Base-by-base conservation (phyloP, 345 rosid species). In the Citropsis articulata region DNA sequence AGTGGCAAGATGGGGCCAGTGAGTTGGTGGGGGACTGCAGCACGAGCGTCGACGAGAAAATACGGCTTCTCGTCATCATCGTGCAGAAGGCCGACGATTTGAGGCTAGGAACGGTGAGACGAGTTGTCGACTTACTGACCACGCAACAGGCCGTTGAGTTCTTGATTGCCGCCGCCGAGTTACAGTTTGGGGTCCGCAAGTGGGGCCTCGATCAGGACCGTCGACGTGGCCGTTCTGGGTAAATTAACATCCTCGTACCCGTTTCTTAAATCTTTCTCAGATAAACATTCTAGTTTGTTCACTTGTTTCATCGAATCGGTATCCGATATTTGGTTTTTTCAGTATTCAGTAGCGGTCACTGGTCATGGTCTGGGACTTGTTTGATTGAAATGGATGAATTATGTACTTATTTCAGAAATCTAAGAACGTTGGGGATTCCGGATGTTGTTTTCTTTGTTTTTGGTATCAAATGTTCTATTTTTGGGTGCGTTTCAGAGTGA, bases 101-200 rank as follows among this genome's bases (percentile, higher is more conserved):
- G 48, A 83, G 98, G 83, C 77, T 91, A 22, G 75, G 75, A 71
- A 90, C 95, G 42, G 28, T 95, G 71, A 82, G 77, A 75, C 65
- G 78, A 45, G 84, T 92, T 76, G 90, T 92, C 80, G 94, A 85
- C 19, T 25, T 95, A 33, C 77, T 93, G 75, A 87, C 84, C 13
- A 87, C 94, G 13, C 90, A 88, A 33, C 98, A 95, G 69, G 93
- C 93, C 0, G 85, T 84, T 0, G 94, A 93, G 88, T 93, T 93
- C 81, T 71, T 95, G 69, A 77, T 89, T 1, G 94, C 98, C 1
- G 92, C 93, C 5, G 88, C 82, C 2, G 98, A 93, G 88, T 84
- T 95, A 77, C 97, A 89, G 80, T 80, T 82, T 9, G 98, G 98
- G 30, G 81, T 93, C 75, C 87, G 83, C 38, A 75, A 81, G 14